These are phyloP conservation scores for Alternaria viburni DNA, from an alignment of 2,329 filamentous ascomycete species.

Conservation along the genomic window DNA sequence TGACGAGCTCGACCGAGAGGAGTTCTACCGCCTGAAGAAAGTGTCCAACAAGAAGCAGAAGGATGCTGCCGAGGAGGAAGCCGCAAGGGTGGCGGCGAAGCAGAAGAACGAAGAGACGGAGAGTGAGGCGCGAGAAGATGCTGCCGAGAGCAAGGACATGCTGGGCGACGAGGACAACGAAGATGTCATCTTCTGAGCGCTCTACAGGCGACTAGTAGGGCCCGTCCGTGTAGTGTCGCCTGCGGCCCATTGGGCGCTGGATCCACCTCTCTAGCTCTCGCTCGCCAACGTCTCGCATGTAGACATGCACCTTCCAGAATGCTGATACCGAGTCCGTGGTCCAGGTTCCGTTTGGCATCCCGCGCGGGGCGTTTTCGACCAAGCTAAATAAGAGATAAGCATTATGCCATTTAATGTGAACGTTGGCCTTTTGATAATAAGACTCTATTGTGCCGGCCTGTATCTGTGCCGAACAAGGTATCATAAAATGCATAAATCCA, in stretches of 20 bases:
- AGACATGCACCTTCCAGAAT: not conserved
- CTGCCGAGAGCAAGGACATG: slow-evolving; percentile 65
- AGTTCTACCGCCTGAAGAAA: slow-evolving; percentile 98
- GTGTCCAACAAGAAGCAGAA: slow-evolving; percentile 74
- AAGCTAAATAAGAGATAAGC: slow-evolving; percentile 12
- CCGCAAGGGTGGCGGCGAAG: slow-evolving; percentile 42
- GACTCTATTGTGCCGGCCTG: slow-evolving; percentile 12
- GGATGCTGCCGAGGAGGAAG: slow-evolving; percentile 52
- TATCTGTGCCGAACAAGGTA: slow-evolving; percentile 25
- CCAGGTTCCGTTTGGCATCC: not conserved
- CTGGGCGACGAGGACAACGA: slow-evolving; percentile 78
- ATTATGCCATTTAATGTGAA: slow-evolving; percentile 13
- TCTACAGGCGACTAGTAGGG: not conserved
- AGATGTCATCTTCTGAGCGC: slow-evolving; percentile 78
- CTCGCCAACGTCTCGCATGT: slow-evolving; percentile 2
- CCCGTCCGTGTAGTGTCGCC: not conserved
- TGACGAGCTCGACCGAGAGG: slow-evolving; percentile 95
- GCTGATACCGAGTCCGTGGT: not conserved
- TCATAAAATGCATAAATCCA: slow-evolving; percentile 30
- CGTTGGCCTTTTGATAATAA: slow-evolving; percentile 12
- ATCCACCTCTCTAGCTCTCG: not conserved
- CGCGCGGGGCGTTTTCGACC: not conserved
- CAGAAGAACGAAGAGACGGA: slow-evolving; percentile 37
- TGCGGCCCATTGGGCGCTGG: not conserved
- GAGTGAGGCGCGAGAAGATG: slow-evolving; percentile 32